Evolutionary conservation across 2,329 filamentous ascomycete species (phyloP), one percentile per base, ranked within the genome.

Genomic region (Pestalotiopsis sp.): DNA sequence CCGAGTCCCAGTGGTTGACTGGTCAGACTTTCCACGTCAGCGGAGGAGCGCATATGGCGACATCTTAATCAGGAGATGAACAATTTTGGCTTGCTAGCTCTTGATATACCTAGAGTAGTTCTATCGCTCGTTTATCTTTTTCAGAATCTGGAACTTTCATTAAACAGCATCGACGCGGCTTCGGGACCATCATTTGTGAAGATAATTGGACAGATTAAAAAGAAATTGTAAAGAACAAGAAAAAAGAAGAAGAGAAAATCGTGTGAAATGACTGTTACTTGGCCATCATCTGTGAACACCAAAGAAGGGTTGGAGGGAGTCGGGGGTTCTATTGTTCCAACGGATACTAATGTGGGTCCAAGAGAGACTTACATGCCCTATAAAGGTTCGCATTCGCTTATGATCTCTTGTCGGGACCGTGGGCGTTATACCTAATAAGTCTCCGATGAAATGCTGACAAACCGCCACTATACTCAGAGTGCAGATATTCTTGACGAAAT

Each of bases 1-100:
- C 68, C 4, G 70, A 71, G 66, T 61, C 68, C 9, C 61, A 70
- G 60, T 72, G 70, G 70, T 25, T 72, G 27, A 72, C 69, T 11
- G 70, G 70, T n/a, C 70, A 72, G 56, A 72, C 69, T 6, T 66
- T 72, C n/a, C 70, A 71, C 4, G 69, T 72, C 17, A 63, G 39
- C 11, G 70, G 70, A 61, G 70, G 70, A 7, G 69, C 70, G 4
- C 69, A 71, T 25, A 70, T 71, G 70, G 59, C 59, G 17, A 62
- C 59, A 11, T 36, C 59, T 7, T 62, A 36, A 36, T 27, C 25
- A 52, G 45, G 14, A 4, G 4, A 17, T 27, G 57, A 59, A 3
- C 17, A 52, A 23, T 6, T 1, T 3, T n/a, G 45, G 45, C 45
- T n/a, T n/a, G 45, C 1, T 31, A 31, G 31, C 31, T 31, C 31